These are phyloP conservation scores for Brassica napus DNA, from an alignment of 345 rosid species.

Conservation along the genomic window Da-Ae NC_063452.1:13168001-13168500, in stretches of 20 bases:
- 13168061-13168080: not conserved
- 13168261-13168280: not conserved
- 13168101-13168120: not conserved
- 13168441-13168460: conserved; percentile 18
- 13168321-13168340: not conserved
- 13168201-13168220: not conserved
- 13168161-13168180: not conserved
- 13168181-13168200: no score
- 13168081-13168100: not conserved
- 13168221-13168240: not conserved
- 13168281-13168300: not conserved
- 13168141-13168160: not conserved
- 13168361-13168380: not conserved
- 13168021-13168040: not conserved
- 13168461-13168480: conserved; percentile 6
- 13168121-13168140: not conserved
- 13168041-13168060: not conserved
- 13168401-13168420: conserved; percentile 4
- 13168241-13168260: not conserved
- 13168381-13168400: conserved; percentile 9
- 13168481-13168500: conserved; percentile 6
- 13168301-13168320: not conserved
- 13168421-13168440: conserved; percentile 9
- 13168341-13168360: not conserved
- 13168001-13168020: not conserved